Evolutionary conservation across 2,329 filamentous ascomycete species (phyloP), one percentile per base, ranked within the genome.

Genomic region (Xylaria sp.): DNA sequence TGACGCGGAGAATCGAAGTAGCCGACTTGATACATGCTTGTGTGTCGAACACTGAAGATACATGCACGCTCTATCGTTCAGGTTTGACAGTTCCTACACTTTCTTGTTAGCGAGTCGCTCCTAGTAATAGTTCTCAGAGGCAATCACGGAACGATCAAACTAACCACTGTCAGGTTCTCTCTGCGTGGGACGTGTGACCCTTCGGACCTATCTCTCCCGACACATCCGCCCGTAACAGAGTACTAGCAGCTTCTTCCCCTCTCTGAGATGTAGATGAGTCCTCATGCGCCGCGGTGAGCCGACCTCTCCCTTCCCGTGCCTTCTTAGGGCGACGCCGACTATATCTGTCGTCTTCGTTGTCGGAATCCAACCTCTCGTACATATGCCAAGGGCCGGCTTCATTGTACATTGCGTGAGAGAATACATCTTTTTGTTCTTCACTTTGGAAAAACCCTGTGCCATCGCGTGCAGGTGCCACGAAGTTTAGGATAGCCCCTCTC

Each of bases 341-440:
- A 12, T 47, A n/a, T 6, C n/a, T 29, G 5, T 65, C 48, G 37
- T 40, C 37, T 44, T 68, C 67, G 13, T 27, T 8, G 13, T 60
- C 63, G 40, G 63, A 69, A 42, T 60, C 59, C 13, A 66, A 42
- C 21, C 25, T 40, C 10, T 25, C 48, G 42, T 66, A 69, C 53
- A 54, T 37, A 32, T 66, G 54, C 67, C 63, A 66, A 5, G 67
- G 59, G 18, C 40, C 48, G 4, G 48, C 42, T 13, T 63, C 27
- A 44, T 42, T 53, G 21, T 35, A 32, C 5, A 65, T 9, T 10
- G 48, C 18, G 5, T 65, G 21, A 5, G 27, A 27, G 18, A 48
- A n/a, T 21, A 25, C 47, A 9, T 12, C 16, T 13, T n/a, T 23
- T 37, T 47, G 27, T 18, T n/a, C 27, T 27, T 69, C 53, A 8